Conservation (phyloP, 768 basidiomycete genomes). For the Mycena crocata region DNA sequence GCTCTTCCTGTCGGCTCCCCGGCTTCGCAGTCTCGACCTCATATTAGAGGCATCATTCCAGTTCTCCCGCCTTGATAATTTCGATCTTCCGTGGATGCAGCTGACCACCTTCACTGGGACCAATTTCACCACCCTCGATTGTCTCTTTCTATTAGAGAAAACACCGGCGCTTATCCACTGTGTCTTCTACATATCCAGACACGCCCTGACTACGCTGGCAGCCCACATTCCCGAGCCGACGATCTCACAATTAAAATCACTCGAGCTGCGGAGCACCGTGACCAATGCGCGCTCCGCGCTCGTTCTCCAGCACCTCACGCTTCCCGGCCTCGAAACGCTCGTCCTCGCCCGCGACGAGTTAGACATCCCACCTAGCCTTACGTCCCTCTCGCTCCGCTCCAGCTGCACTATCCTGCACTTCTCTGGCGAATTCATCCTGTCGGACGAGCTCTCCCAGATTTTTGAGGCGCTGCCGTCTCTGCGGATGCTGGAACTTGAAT, state of each 20-base stretch:
- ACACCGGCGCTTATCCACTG: conserved; percentile 18
- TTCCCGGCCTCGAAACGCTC: conserved; percentile 9
- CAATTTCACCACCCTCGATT: conserved; percentile 5
- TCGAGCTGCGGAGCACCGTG: conserved; percentile 7
- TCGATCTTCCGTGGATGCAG: conserved; percentile 10
- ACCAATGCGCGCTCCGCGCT: neutral
- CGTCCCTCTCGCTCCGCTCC: neutral
- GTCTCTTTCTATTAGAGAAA: neutral
- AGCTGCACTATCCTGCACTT: neutral
- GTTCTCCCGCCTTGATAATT: neutral
- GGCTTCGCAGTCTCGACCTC: conserved; percentile 18
- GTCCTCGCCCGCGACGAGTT: neutral
- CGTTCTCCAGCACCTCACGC: neutral
- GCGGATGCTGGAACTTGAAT: conserved; percentile 13
- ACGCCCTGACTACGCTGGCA: neutral
- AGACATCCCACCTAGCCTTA: neutral
- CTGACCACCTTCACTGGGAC: conserved; percentile 22
- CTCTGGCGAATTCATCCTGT: neutral
- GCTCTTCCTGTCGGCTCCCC: conserved; percentile 8
- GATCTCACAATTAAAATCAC: conserved; percentile 1
- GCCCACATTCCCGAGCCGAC: neutral
- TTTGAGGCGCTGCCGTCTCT: neutral
- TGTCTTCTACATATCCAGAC: conserved; percentile 1
- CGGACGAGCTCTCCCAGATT: neutral
- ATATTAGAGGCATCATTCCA: neutral